These are phyloP conservation scores for Byssothecium circinans DNA, from an alignment of 2,329 filamentous ascomycete genomes.

Conservation along the genomic window DNA sequence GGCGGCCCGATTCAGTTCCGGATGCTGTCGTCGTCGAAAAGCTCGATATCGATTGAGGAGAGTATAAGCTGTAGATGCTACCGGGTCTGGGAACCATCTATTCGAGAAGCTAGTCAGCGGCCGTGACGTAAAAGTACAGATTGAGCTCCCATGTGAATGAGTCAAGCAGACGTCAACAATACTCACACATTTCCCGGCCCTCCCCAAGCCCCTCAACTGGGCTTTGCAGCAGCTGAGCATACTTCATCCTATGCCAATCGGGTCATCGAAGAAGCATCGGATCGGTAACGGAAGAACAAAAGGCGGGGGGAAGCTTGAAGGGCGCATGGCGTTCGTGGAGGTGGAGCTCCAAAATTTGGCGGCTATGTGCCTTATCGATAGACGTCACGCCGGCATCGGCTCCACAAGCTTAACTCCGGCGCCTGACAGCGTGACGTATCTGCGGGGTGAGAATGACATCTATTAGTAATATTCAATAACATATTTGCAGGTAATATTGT, in stretches of 20 bases:
- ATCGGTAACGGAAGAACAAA: background rate
- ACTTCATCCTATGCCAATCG: constrained; percentile 38
- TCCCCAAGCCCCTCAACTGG: constrained; percentile 38
- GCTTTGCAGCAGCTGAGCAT: constrained; percentile 41
- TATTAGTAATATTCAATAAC: too few species aligned
- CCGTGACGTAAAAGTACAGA: constrained; percentile 4
- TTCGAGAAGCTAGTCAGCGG: constrained; percentile 8
- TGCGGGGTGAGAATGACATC: constrained; percentile 1
- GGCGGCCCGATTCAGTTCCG: constrained; percentile 13
- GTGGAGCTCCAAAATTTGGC: constrained; percentile 3
- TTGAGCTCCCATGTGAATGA: constrained; percentile 9
- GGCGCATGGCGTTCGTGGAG: background rate
- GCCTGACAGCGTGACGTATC: background rate
- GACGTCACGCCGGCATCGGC: constrained; percentile 14
- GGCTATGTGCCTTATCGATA: constrained; percentile 27
- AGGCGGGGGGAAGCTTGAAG: background rate
- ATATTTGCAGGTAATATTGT: background rate
- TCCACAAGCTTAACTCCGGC: background rate
- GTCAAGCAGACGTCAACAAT: constrained; percentile 1
- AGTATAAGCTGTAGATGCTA: constrained; percentile 16
- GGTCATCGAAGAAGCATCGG: background rate
- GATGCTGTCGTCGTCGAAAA: constrained; percentile 17
- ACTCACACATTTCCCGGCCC: constrained; percentile 25
- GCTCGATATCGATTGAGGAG: constrained; percentile 3
- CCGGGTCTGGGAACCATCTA: constrained; percentile 23